These are phyloP conservation scores for Colletotrichum coccodes DNA, from an alignment of 2,329 filamentous ascomycete species.

Conservation along the genomic window DNA sequence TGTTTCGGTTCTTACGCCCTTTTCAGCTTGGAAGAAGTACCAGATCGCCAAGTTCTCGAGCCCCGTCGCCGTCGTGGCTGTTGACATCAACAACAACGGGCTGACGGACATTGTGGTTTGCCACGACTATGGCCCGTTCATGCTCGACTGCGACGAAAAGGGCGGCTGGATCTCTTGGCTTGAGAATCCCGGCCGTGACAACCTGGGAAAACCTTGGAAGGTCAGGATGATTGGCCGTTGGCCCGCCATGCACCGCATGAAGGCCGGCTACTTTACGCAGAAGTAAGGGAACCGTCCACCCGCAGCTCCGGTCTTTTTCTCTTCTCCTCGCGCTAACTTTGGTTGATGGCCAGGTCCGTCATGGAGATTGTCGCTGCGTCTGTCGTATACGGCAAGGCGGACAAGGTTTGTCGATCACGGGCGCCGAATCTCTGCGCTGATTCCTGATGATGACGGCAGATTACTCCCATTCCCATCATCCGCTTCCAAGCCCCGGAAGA, in stretches of 20 bases:
- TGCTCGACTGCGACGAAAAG: not conserved
- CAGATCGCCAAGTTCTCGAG: not conserved
- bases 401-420: not conserved
- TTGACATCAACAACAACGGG: conserved; percentile 2
- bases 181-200: not conserved
- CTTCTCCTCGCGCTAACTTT: not conserved
- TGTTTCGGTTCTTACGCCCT: not conserved
- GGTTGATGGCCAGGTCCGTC: not conserved
- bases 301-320: not conserved
- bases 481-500: not conserved
- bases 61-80: not conserved
- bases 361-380: not conserved
- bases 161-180: conserved; percentile 8
- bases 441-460: not conserved
- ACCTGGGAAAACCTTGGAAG: not conserved
- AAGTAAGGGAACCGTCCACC: not conserved
- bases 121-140: conserved; percentile 3
- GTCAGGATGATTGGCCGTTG: not conserved
- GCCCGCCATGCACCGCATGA: conserved; percentile 1
- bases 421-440: not conserved
- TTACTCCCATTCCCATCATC: not conserved
- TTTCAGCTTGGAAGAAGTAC: not conserved
- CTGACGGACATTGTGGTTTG: not conserved
- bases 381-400: not conserved
- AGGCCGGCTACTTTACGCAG: not conserved